A percentile compares a stretch with the other conserved stretches of the same genome.
Evolutionary conservation across 768 basidiomycete genomes (phyloP).

Genomic region (Serpula lacrymans): DNA sequence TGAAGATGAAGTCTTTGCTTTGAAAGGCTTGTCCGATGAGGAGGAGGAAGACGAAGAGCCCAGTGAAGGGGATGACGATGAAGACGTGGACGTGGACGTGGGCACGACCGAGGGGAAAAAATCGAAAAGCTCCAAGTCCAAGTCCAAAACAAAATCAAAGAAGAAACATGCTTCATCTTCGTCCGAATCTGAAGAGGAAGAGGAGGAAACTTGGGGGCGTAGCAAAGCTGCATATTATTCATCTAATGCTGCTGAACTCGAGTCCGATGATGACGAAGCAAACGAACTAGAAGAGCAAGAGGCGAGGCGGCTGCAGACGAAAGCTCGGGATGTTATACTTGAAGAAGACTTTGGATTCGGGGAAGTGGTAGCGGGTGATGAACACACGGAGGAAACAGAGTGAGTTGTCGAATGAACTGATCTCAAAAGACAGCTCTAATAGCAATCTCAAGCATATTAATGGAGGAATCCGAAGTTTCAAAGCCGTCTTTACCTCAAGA

Average conservation of each 20-base stretch:
- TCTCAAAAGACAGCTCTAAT: background rate
- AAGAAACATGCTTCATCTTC: slow-evolving; percentile 7
- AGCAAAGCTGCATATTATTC: slow-evolving; percentile 82
- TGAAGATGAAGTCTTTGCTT: slow-evolving; percentile 80
- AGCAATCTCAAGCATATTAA: slow-evolving; percentile 14
- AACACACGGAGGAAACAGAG: slow-evolving; percentile 24
- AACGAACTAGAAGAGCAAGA: slow-evolving; percentile 88
- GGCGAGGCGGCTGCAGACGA: slow-evolving; percentile 73
- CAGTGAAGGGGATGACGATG: slow-evolving; percentile 22
- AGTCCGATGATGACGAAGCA: slow-evolving; percentile 86
- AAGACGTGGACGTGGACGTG: slow-evolving; percentile 18
- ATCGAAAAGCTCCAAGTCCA: slow-evolving; percentile 8
- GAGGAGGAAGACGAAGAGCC: slow-evolving; percentile 43
- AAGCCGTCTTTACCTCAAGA: slow-evolving; percentile 44
- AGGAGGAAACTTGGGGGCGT: slow-evolving; percentile 80
- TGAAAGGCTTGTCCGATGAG: slow-evolving; percentile 56
- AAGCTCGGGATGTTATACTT: slow-evolving; percentile 63
- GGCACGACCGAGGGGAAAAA: slow-evolving; percentile 22
- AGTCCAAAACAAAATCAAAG: slow-evolving; percentile 8
- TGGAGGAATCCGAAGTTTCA: slow-evolving; percentile 1
- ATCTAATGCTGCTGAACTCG: slow-evolving; percentile 75
- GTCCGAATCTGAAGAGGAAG: slow-evolving; percentile 26
- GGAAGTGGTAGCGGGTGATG: slow-evolving; percentile 45
- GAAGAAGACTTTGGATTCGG: slow-evolving; percentile 85
- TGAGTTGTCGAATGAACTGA: slow-evolving; percentile 13